Conservation (phyloP, 768 basidiomycete genomes). For the Gymnopilus dilepis region DNA sequence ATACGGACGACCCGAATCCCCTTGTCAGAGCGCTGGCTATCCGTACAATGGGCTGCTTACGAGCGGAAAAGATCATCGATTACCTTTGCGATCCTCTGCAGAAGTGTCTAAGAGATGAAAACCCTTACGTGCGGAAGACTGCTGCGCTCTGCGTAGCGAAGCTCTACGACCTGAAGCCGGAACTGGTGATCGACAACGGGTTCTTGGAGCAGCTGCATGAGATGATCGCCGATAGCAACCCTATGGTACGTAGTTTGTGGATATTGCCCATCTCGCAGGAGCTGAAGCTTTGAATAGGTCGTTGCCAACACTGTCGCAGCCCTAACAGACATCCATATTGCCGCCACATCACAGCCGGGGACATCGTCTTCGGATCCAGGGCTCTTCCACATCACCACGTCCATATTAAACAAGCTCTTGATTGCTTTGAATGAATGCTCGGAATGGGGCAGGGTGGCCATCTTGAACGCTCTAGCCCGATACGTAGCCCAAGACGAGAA, state of each 20-base stretch:
- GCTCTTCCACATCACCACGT: constrained; percentile 81
- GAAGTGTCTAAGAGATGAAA: constrained; percentile 91
- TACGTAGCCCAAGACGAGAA: constrained; percentile 87
- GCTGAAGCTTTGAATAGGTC: constrained; percentile 59
- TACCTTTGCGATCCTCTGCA: constrained; percentile 96
- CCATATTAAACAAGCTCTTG: constrained; percentile 85
- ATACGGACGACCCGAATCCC: constrained; percentile 95
- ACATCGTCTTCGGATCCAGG: constrained; percentile 63
- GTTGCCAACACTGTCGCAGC: constrained; percentile 97
- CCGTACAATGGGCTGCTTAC: constrained; percentile 96
- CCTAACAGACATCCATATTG: constrained; percentile 86
- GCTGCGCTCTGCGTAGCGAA: constrained; percentile 97
- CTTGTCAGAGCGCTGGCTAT: constrained; percentile 96
- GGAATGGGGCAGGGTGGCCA: constrained; percentile 97
- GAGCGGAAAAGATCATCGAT: constrained; percentile 99
- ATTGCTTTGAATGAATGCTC: constrained; percentile 98
- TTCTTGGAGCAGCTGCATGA: constrained; percentile 89
- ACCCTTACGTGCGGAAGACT: constrained; percentile 98
- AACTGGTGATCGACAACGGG: constrained; percentile 92
- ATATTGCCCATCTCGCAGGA: neutral
- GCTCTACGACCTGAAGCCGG: constrained; percentile 95
- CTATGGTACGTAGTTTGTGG: constrained; percentile 72
- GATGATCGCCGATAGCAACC: constrained; percentile 95
- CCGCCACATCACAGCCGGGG: constrained; percentile 64
- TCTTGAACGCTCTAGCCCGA: constrained; percentile 83